Evolutionary conservation across 352 stramenopile genomes (phyloP), one percentile per base, ranked within the genome.

Genomic region (Blastocystis sp.): DNA sequence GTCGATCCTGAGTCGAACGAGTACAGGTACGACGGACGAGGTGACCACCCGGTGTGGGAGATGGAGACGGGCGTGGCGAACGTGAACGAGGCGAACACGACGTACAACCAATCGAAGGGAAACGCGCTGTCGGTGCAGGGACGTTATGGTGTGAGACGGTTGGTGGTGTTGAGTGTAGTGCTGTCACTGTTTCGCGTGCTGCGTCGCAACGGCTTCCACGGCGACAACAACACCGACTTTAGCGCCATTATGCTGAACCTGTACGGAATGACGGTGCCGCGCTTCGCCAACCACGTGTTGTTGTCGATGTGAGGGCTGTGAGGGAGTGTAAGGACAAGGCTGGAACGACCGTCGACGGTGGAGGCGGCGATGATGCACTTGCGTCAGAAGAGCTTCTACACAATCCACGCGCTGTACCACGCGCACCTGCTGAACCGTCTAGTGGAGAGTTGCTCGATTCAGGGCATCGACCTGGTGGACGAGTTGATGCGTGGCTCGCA

Each of bases 211-310:
- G 63, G 63, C 0, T 89, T 62, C 50, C 35, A 45, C 39, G 29
- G 39, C 26, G 59, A 62, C 29, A 80, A 80, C 45, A 89, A 89
- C 59, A 89, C 61, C n/a, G 63, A 89, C 24, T 89, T 89, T 29
- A 69, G 63, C 37, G 50, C 67, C 10, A 61, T 89, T 19, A 31
- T 89, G 60, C 21, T 31, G 12, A 79, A 21, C 19, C 24, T 89
- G 19, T 89, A 89, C 39, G 24, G 29, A n/a, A 66, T 79, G 3
- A 80, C 61, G 3, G 41, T 89, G 9, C 79, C 67, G 6, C 60
- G 50, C 24, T 77, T 77, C 19, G 26, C 29, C 13, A 80, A 80
- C n/a, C 4, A 12, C 19, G n/a, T n/a, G 21, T 12, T 80, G 29
- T 55, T 80, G 19, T 4, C 16, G 26, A 80, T 80, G 60, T 80